These are phyloP conservation scores for Avena insularis DNA, from an alignment of 176 grass and related monocot genomes.

Conservation along the genomic window DNA sequence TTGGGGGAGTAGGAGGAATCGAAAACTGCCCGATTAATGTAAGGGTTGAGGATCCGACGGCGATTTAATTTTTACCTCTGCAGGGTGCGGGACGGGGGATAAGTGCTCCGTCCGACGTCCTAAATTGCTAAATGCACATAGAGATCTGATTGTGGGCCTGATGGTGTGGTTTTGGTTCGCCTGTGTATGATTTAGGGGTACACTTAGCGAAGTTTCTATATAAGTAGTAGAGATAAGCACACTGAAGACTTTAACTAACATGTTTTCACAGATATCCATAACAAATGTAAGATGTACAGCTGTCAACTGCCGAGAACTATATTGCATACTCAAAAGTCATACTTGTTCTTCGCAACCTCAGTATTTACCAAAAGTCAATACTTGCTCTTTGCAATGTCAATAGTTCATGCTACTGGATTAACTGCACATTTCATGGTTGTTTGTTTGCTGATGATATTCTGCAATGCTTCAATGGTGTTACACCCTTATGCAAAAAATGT, in stretches of 20 bases:
- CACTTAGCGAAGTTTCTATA: too few relatives aligned
- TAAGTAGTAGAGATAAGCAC: background rate
- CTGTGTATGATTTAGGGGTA: too few relatives aligned
- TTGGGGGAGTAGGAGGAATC: too few relatives aligned
- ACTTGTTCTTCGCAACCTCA: background rate
- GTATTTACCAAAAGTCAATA: slow-evolving; percentile 9
- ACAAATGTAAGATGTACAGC: background rate
- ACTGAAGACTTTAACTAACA: background rate
- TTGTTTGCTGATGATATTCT: background rate
- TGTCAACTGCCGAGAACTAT: background rate
- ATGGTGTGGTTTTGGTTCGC: too few relatives aligned
- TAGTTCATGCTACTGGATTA: slow-evolving; percentile 22
- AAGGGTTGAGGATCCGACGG: too few relatives aligned
- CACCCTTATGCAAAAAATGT: too few relatives aligned
- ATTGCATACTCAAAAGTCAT: background rate
- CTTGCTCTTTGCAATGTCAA: background rate
- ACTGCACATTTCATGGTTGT: background rate
- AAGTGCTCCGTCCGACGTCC: too few relatives aligned
- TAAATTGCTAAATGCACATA: too few relatives aligned
- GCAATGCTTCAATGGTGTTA: background rate
- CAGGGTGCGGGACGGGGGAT: too few relatives aligned
- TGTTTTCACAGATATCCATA: background rate
- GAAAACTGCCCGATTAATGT: too few relatives aligned
- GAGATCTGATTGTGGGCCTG: too few relatives aligned
- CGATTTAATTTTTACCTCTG: too few relatives aligned